These are phyloP conservation scores for Fonsecaea pedrosoi DNA, from an alignment of 2,329 filamentous ascomycete genomes.

Conservation along the genomic window DNA sequence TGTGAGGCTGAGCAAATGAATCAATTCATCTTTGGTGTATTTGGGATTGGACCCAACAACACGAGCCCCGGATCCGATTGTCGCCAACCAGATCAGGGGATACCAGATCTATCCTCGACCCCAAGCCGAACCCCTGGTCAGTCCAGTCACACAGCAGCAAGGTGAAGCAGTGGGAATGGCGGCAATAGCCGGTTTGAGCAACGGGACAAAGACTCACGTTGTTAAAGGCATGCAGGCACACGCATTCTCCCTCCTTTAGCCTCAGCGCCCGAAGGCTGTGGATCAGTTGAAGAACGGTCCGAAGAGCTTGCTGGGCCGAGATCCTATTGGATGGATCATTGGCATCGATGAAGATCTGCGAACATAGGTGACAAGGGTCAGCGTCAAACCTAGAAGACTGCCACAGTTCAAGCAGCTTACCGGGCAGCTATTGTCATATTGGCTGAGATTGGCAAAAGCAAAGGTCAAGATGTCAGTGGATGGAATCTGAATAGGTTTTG, in stretches of 20 bases:
- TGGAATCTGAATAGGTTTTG: conserved; percentile 22
- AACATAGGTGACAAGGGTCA: conserved; percentile 3
- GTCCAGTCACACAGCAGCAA: conserved; percentile 26
- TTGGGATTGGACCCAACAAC: conserved; percentile 61
- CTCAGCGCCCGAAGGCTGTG: conserved; percentile 50
- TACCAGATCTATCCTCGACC: conserved; percentile 46
- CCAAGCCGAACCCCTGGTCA: conserved; percentile 26
- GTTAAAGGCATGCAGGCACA: conserved; percentile 52
- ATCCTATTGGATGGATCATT: conserved; percentile 48
- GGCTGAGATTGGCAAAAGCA: conserved; percentile 47
- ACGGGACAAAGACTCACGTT: conserved; percentile 46
- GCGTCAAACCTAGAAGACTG: neutral
- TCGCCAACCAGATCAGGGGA: conserved; percentile 48
- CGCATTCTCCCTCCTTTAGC: conserved; percentile 51
- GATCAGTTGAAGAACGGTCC: conserved; percentile 48
- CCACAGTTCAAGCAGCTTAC: conserved; percentile 28
- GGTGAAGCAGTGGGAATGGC: conserved; percentile 30
- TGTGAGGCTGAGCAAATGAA: conserved; percentile 54
- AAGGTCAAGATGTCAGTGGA: conserved; percentile 50
- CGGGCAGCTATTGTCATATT: conserved; percentile 48
- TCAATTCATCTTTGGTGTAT: conserved; percentile 56
- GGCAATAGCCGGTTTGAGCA: conserved; percentile 36
- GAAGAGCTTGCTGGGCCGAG: conserved; percentile 46
- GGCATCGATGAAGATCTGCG: conserved; percentile 52
- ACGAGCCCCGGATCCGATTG: conserved; percentile 56